These are phyloP conservation scores for Daedalea quercina DNA, from an alignment of 768 basidiomycete genomes.

Conservation along the genomic window DNA sequence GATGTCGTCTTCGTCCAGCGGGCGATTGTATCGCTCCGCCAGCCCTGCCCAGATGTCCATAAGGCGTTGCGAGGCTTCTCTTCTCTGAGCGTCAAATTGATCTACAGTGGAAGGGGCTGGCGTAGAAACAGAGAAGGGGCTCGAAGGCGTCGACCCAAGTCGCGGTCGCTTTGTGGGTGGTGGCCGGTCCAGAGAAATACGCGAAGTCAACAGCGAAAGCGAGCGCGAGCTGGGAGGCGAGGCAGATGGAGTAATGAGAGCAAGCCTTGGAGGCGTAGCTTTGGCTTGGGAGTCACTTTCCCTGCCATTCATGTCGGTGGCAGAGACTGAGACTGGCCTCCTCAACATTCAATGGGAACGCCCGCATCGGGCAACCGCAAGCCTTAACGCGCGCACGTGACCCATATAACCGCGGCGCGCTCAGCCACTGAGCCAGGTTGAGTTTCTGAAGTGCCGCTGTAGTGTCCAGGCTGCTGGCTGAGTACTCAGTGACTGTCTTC, in stretches of 20 bases:
- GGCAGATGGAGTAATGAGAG: conserved; percentile 45
- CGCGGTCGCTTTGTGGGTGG: conserved; percentile 46
- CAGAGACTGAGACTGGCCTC: not conserved
- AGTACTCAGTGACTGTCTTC: too few species aligned
- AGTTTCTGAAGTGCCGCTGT: too few species aligned
- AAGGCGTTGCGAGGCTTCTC: conserved; percentile 50
- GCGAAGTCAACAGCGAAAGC: conserved; percentile 2
- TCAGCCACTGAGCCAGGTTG: too few species aligned
- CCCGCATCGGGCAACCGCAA: not conserved
- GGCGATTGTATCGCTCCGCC: conserved; percentile 58
- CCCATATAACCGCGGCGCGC: too few species aligned
- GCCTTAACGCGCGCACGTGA: not conserved
- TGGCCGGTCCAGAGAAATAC: conserved; percentile 19
- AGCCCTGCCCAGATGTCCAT: conserved; percentile 61
- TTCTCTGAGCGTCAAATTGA: conserved; percentile 39
- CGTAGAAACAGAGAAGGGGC: conserved; percentile 14
- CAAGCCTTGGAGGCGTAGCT: conserved; percentile 8
- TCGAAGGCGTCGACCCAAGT: conserved; percentile 34
- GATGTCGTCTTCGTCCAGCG: conserved; percentile 75
- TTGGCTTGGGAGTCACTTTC: not conserved
- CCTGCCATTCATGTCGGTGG: conserved; percentile 8
- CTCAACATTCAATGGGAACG: not conserved
- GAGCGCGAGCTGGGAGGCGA: conserved; percentile 38
- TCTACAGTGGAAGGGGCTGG: conserved; percentile 11
- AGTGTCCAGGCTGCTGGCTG: too few species aligned